These are phyloP conservation scores for Saussurea involucrata DNA, from an alignment of 129 eudicot genomes.

Conservation along the genomic window DNA sequence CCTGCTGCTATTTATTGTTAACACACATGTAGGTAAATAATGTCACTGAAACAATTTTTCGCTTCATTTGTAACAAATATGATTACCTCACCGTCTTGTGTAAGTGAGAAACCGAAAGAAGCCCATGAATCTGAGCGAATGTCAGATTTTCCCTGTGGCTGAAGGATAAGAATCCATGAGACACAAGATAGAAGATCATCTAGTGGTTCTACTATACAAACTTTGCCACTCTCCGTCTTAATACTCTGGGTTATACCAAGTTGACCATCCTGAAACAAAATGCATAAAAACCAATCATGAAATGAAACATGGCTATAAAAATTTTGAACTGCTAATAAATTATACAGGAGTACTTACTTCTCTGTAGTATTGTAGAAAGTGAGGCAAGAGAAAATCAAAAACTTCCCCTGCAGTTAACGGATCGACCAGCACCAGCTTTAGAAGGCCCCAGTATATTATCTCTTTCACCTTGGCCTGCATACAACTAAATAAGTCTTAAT, in stretches of 20 bases:
- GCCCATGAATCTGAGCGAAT: slow-evolving; percentile 49
- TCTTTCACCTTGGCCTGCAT: slow-evolving; percentile 66
- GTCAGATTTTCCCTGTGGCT: slow-evolving; percentile 56
- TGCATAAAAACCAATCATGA: slow-evolving; percentile 10
- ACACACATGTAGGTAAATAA: background rate
- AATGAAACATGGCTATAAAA: slow-evolving; percentile 2
- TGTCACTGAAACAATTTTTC: background rate
- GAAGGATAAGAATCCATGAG: slow-evolving; percentile 80
- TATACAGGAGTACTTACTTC: slow-evolving; percentile 34
- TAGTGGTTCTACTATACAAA: slow-evolving; percentile 56
- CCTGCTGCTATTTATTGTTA: slow-evolving; percentile 37
- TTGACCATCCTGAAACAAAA: slow-evolving; percentile 58
- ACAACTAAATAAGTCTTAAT: slow-evolving; percentile 9
- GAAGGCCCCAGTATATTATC: slow-evolving; percentile 52
- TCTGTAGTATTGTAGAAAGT: slow-evolving; percentile 57
- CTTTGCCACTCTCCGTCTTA: slow-evolving; percentile 51
- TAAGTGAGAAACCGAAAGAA: slow-evolving; percentile 80
- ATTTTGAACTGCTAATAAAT: background rate
- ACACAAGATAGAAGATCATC: slow-evolving; percentile 76
- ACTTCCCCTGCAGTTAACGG: slow-evolving; percentile 52
- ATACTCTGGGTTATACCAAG: slow-evolving; percentile 43
- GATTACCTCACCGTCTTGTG: slow-evolving; percentile 72
- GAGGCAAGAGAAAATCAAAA: slow-evolving; percentile 70
- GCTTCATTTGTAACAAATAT: background rate
- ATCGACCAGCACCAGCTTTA: slow-evolving; percentile 75